Conservation (phyloP, 805 yeast genomes). For the Nadsonia fulvescens region DNA sequence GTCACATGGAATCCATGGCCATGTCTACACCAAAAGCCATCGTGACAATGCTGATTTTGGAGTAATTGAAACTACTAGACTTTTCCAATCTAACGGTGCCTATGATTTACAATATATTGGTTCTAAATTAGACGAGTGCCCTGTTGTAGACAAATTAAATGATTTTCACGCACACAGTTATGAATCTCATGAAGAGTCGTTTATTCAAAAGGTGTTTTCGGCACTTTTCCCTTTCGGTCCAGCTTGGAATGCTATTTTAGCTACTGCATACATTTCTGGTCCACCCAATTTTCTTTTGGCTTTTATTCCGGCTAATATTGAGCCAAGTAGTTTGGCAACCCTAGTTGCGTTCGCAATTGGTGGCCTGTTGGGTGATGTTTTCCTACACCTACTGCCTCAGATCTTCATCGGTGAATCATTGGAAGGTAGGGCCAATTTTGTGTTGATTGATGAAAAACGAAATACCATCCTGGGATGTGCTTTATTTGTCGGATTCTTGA, state of each 20-base stretch:
- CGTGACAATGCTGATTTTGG: too few relatives aligned
- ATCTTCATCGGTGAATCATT: slow-evolving; percentile 33
- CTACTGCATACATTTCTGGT: slow-evolving; percentile 46
- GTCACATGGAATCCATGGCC: too few relatives aligned
- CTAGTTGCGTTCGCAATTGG: slow-evolving; percentile 63
- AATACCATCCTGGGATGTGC: slow-evolving; percentile 33
- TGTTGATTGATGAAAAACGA: slow-evolving; percentile 33
- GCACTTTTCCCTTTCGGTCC: slow-evolving; percentile 24
- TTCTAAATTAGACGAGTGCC: slow-evolving; percentile 17
- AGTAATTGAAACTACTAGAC: too few relatives aligned
- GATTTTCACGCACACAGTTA: slow-evolving; percentile 8
- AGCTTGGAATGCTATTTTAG: slow-evolving; percentile 41
- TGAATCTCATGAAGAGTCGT: slow-evolving; percentile 12
- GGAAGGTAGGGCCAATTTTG: slow-evolving; percentile 21
- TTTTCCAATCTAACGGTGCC: too few relatives aligned
- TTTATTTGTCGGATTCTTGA: slow-evolving; percentile 40
- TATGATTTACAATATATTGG: slow-evolving; percentile 2
- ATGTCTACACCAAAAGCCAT: too few relatives aligned
- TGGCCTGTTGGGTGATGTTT: slow-evolving; percentile 57
- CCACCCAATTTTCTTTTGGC: slow-evolving; percentile 43
- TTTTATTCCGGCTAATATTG: slow-evolving; percentile 37
- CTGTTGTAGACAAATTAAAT: slow-evolving; percentile 25
- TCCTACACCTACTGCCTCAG: slow-evolving; percentile 55
- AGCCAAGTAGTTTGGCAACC: slow-evolving; percentile 30
- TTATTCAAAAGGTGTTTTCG: slow-evolving; percentile 24